Base-by-base conservation (phyloP, 768 basidiomycete species). In the Serendipita sp. region DNA sequence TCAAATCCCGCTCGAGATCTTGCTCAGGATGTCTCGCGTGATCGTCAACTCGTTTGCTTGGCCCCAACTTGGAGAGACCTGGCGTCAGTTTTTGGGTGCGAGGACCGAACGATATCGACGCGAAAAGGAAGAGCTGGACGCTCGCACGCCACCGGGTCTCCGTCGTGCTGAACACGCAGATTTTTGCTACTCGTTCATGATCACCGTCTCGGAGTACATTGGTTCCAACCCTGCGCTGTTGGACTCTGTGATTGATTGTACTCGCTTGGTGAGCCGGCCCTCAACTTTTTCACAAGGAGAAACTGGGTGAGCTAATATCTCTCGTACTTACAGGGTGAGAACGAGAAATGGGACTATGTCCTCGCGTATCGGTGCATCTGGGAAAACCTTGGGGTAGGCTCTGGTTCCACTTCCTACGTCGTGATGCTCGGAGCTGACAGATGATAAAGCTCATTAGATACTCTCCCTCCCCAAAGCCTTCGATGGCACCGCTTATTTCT, bases 111-210 rank as follows among this genome's bases (percentile, higher is more conserved):
- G 53, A 11, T 54, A 54, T 1, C 53, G 53, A 13, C 13, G 13
- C 11, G 53, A 54, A 32, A 54, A 54, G 53, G 53, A 54, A 28
- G 53, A 54, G 28, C 53, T 54, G 16, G 53, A 54, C 53, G 53
- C 53, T 13, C 13, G 53, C 11, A 28, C 24, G 13, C 15, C 53
- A 15, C 53, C 53, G 16, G 53, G 28, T 11, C 53, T 54, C 15
- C 53, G 53, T 13, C 53, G 53, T 11, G 53, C 53, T 11, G 53
- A 54, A 54, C 53, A 54, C 53, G 53, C 53, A 15, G 53, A 54
- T 28, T 54, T 54, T 54, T 54, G 53, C 53, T 54, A 54, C 53
- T 54, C 53, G 30, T 54, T 54, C 30, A 54, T 54, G 53, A 54
- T 54, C 16, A 54, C 53, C 53, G 53, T 54, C 13, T n/a, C 10